Evolutionary conservation across 1,284 basidiomycete species (phyloP).

Genomic region (Boletus sp.): DNA sequence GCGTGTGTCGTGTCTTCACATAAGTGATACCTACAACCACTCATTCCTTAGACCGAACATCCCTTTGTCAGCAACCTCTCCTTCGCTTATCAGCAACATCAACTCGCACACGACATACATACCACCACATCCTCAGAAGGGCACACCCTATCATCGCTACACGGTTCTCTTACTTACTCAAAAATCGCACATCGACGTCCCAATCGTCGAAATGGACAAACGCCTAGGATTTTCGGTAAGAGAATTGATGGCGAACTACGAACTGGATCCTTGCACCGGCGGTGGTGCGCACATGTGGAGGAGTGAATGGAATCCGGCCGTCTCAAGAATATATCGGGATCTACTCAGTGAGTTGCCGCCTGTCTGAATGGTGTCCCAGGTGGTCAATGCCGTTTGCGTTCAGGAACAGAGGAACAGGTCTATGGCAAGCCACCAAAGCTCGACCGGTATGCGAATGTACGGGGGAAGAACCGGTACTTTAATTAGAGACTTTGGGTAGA

Average conservation of each 20-base stretch:
- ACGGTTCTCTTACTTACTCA: constrained; percentile 80
- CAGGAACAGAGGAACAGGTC: constrained; percentile 65
- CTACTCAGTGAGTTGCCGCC: constrained; percentile 61
- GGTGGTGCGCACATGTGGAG: constrained; percentile 88
- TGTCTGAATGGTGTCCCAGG: constrained; percentile 12
- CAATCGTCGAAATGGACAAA: constrained; percentile 41
- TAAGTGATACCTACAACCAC: background rate
- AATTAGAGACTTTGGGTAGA: background rate
- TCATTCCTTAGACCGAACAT: constrained; percentile 70
- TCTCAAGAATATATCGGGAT: constrained; percentile 68
- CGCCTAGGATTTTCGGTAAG: constrained; percentile 69
- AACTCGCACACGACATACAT: constrained; percentile 71
- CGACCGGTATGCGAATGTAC: constrained; percentile 61
- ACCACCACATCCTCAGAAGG: constrained; percentile 86
- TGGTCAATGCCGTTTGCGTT: constrained; percentile 12
- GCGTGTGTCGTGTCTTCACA: constrained; percentile 35
- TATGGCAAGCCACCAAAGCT: constrained; percentile 66
- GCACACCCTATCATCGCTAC: constrained; percentile 88
- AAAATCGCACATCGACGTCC: constrained; percentile 45
- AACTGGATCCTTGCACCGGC: constrained; percentile 54
- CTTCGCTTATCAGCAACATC: constrained; percentile 44
- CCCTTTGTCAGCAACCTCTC: constrained; percentile 65
- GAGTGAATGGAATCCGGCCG: constrained; percentile 71
- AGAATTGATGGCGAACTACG: constrained; percentile 59
- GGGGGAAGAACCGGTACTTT: constrained; percentile 57